Conservation (phyloP, 306 rosid genomes). For the Psophocarpus tetragonolobus region DNA sequence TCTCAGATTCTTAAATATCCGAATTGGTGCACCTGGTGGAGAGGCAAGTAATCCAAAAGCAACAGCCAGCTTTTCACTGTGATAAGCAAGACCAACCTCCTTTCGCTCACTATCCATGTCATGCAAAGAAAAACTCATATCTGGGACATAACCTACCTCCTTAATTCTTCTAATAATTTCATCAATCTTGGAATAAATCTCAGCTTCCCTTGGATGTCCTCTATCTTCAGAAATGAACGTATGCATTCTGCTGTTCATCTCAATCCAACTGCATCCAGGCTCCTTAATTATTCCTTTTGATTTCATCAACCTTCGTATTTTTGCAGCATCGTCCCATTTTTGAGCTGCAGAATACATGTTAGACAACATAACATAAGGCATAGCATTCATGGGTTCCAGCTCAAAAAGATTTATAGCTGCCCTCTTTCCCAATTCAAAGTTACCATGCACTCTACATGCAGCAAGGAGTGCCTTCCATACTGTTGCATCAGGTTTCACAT, state of each 20-base stretch:
- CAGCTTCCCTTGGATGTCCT: conserved; percentile 61
- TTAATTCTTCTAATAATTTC: conserved; percentile 59
- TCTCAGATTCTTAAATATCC: too few species aligned
- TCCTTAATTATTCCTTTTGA: conserved; percentile 76
- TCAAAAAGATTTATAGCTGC: conserved; percentile 70
- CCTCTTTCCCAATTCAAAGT: conserved; percentile 71
- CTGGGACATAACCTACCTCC: too few species aligned
- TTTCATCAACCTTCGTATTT: conserved; percentile 72
- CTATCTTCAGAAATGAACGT: conserved; percentile 79
- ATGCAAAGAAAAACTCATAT: too few species aligned
- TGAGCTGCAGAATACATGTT: conserved; percentile 72
- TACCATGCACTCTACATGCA: conserved; percentile 80
- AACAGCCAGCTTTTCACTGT: conserved; percentile 81
- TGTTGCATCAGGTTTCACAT: too few species aligned
- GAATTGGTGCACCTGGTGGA: too few species aligned
- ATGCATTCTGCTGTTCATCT: conserved; percentile 62
- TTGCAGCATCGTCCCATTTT: conserved; percentile 74
- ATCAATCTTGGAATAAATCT: conserved; percentile 68
- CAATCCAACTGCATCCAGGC: conserved; percentile 89
- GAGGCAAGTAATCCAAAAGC: conserved; percentile 73
- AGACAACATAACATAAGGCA: conserved; percentile 75
- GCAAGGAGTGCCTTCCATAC: conserved; percentile 87
- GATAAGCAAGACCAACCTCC: conserved; percentile 67
- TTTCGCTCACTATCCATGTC: too few species aligned
- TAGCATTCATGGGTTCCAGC: conserved; percentile 63